Evolutionary conservation across 2,329 filamentous ascomycete species (phyloP).

Genomic region (Diaporthe nobilis): DNA sequence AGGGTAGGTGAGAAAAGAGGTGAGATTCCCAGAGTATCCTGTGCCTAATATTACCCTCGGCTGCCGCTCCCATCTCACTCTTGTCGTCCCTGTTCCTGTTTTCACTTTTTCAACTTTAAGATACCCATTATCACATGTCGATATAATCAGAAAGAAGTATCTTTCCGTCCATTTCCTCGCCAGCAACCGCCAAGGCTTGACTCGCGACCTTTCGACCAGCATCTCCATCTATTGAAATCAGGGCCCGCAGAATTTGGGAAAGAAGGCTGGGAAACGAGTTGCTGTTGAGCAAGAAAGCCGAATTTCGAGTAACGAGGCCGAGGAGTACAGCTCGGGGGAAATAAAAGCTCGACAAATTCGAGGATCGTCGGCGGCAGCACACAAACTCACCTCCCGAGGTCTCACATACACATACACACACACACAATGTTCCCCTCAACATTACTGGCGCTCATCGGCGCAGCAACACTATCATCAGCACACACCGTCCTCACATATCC

Average conservation of each 20-base stretch:
- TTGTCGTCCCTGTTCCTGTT: slow-evolving; percentile 6
- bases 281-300: not conserved
- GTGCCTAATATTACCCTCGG: slow-evolving; percentile 40
- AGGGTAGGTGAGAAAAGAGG: slow-evolving; percentile 26
- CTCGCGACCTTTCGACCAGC: not conserved
- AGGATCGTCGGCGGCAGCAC: slow-evolving; percentile 8
- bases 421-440: slow-evolving; percentile 62
- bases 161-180: not conserved
- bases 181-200: not conserved
- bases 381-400: slow-evolving; percentile 30
- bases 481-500: slow-evolving; percentile 91
- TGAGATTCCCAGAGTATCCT: slow-evolving; percentile 38
- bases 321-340: slow-evolving; percentile 5
- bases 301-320: not conserved
- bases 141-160: slow-evolving; percentile 24
- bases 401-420: slow-evolving; percentile 33
- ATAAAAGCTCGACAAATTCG: not conserved
- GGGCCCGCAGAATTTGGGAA: not conserved
- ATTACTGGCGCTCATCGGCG: slow-evolving; percentile 59
- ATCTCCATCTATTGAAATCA: not conserved
- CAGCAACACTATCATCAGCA: slow-evolving; percentile 66
- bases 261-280: not conserved
- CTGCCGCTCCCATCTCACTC: slow-evolving; percentile 30
- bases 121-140: slow-evolving; percentile 22
- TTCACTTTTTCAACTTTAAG: slow-evolving; percentile 12